Conservation (phyloP, 345 rosid species). For the Lepidium sativum region DNA sequence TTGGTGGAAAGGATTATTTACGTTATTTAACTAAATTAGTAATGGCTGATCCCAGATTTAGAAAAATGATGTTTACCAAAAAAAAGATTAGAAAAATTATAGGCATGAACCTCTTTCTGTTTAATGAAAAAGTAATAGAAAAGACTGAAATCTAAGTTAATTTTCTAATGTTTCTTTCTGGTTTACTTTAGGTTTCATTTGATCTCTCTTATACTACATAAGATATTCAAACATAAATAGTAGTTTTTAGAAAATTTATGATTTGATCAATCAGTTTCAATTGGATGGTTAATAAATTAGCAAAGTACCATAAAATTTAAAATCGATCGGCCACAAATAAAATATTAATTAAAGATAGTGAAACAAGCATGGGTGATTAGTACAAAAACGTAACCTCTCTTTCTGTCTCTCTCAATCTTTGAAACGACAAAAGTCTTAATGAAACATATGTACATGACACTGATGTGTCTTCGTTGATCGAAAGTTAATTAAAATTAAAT, state of each 20-base stretch:
- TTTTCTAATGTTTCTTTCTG: too few species aligned
- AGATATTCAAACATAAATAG: background rate
- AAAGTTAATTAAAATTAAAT: slow-evolving; percentile 6
- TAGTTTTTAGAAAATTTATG: background rate
- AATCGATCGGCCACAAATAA: background rate
- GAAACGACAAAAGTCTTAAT: slow-evolving; percentile 32
- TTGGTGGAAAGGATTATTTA: too few species aligned
- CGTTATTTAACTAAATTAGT: too few species aligned
- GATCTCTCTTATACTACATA: background rate
- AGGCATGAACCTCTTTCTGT: too few species aligned
- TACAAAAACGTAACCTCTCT: slow-evolving; percentile 25
- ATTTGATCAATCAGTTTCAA: slow-evolving; percentile 11
- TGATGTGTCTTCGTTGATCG: slow-evolving; percentile 18
- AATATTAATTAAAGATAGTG: slow-evolving; percentile 23
- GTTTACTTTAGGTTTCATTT: background rate
- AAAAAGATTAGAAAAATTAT: too few species aligned
- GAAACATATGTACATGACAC: slow-evolving; percentile 26
- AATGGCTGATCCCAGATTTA: too few species aligned
- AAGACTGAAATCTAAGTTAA: too few species aligned
- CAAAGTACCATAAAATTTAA: slow-evolving; percentile 14
- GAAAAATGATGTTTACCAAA: too few species aligned
- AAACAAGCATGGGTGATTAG: slow-evolving; percentile 30
- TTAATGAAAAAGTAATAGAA: too few species aligned
- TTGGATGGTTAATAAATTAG: slow-evolving; percentile 13
- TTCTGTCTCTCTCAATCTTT: slow-evolving; percentile 3